phyloP scores from a whole-genome alignment of 192 early-diverging fungal genomes.

The Coemansia sp. region DNA sequence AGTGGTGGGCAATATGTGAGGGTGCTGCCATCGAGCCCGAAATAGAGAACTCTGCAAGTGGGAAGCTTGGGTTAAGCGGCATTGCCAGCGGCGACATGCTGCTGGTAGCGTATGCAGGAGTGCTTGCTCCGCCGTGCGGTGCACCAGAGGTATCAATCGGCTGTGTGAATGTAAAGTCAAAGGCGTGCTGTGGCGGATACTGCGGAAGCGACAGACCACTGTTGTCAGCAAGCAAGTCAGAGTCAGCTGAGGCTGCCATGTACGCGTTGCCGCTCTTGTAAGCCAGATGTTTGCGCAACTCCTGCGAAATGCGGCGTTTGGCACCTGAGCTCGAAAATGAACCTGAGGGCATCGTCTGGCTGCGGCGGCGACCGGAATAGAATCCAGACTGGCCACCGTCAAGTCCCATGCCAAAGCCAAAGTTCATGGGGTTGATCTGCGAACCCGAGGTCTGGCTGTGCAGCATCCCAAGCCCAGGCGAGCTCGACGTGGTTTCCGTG shows the following conservation, averaged over 20 bases:
- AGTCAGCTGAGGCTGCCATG: constrained; percentile 9
- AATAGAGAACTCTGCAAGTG: constrained; percentile 40
- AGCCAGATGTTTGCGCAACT: constrained; percentile 54
- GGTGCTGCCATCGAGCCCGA: constrained; percentile 2
- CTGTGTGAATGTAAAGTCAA: constrained; percentile 42
- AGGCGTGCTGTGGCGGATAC: constrained; percentile 15
- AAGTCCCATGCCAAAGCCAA: constrained; percentile 22
- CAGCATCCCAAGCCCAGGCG: constrained; percentile 14
- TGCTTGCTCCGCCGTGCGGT: constrained; percentile 5
- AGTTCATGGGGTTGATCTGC: background rate
- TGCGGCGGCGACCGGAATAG: constrained; percentile 43
- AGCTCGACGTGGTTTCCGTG: constrained; percentile 16
- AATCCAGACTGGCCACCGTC: constrained; percentile 27
- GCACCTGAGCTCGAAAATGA: constrained; percentile 33
- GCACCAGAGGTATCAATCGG: constrained; percentile 14
- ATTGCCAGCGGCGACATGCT: constrained; percentile 34
- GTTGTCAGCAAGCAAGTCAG: constrained; percentile 1
- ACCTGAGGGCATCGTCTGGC: constrained; percentile 46
- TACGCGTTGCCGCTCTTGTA: constrained; percentile 40
- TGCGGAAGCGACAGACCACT: background rate
- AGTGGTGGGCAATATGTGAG: constrained; percentile 11
- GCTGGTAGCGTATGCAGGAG: constrained; percentile 17
- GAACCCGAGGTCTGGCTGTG: background rate
- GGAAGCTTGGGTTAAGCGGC: constrained; percentile 54
- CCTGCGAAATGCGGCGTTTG: constrained; percentile 54